Evolutionary conservation across 192 early-diverging fungal species (phyloP).

Genomic region (Coemansia sp.): DNA sequence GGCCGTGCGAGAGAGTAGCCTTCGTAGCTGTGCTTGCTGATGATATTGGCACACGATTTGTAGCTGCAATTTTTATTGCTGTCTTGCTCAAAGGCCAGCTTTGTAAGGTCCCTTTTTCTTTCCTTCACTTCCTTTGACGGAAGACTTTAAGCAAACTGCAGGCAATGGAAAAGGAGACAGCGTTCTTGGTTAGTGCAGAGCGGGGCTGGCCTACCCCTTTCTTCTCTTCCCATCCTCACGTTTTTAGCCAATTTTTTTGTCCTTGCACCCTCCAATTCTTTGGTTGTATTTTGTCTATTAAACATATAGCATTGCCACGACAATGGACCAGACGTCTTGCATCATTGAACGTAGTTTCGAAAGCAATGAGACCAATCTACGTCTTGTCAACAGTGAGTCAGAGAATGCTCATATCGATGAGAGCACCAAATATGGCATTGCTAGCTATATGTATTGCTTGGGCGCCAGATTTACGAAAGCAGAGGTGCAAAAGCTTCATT

Average conservation of each 20-base stretch:
- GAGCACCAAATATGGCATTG: not conserved
- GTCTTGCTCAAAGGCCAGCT: not conserved
- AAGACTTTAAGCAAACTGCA: not conserved
- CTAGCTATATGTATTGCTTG: not conserved
- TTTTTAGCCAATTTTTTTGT: not conserved
- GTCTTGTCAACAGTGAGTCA: not conserved
- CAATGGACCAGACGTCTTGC: not conserved
- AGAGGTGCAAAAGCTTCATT: conserved; percentile 6
- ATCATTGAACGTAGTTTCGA: not conserved
- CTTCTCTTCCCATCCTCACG: not conserved
- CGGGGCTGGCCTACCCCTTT: not conserved
- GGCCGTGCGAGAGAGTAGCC: not conserved
- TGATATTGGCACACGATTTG: not conserved
- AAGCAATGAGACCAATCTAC: not conserved
- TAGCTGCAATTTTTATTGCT: not conserved
- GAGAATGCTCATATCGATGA: not conserved
- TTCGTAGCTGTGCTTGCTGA: not conserved
- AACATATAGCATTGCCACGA: not conserved
- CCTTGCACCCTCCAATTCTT: not conserved
- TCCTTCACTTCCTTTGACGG: not conserved
- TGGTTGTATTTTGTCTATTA: not conserved
- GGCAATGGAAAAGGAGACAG: not conserved
- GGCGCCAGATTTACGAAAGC: conserved; percentile 1
- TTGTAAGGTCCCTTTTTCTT: not conserved
- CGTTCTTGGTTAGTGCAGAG: not conserved